Base-by-base conservation (phyloP, 495 filamentous ascomycete species). In the Podospora didyma region DNA sequence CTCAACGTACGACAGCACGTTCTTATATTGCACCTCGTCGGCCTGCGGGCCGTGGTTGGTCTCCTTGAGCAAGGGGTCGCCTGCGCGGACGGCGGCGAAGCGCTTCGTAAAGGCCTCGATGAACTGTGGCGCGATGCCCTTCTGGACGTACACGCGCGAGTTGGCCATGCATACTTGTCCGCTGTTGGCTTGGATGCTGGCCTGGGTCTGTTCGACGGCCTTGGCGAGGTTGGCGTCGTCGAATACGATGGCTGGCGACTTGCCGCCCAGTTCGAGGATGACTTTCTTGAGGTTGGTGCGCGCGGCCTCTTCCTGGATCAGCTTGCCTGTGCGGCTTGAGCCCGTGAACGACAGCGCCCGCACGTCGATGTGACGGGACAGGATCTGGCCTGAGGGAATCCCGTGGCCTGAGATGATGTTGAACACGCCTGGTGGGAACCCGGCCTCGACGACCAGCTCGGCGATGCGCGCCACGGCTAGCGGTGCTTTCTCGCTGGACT, bases 401-500 rank as follows among this genome's bases (percentile, higher is more conserved):
- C 83, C 82, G 48, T 76, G 74, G 2, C 84, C 83, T n/a, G 73
- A 75, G 4, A 86, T 52, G 22, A 86, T 75, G 59, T 80, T 80
- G 31, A 87, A 69, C 2, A 83, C 78, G 0, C 83, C 84, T 0
- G 79, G 72, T 0, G 83, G 85, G 34, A 88, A 73, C 0, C 82
- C 83, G 1, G 83, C 83, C 44, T 80, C 69, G 26, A 75, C 54
- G 49, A 84, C 72, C 2, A 85, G 69, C 31, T 72, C 66, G 0
- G 76, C 81, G 1, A 86, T 56, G 57, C 67, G 54, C 24, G 69
- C 78, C 53, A 89, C 87, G 11, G 88, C 89, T 28, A 97, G 76
- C 0, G 92, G 92, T 1, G 91, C 95, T 69, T 97, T 92, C 69
- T 97, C 92, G 1, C 90, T 89, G 7, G 90, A 82, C 71, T 97